Conservation (phyloP, 352 stramenopile species). For the Phytophthora fragariae region DNA sequence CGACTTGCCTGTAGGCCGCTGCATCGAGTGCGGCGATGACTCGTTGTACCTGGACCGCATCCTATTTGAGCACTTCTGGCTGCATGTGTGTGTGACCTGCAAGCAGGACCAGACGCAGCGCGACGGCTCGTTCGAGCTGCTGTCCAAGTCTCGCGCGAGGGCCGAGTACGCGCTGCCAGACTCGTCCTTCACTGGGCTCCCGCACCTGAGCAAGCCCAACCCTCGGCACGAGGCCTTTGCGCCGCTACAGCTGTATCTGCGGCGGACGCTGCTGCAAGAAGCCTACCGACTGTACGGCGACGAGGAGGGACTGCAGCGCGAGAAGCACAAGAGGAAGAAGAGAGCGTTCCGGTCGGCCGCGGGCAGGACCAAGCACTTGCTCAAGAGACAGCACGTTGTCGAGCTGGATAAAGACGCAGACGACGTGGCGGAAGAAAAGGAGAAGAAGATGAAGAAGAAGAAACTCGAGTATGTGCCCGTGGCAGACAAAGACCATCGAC, state of each 20-base stretch:
- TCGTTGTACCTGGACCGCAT: conserved; percentile 56
- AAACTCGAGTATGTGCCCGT: conserved; percentile 47
- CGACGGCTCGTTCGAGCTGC: conserved; percentile 64
- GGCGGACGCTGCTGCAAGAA: conserved; percentile 60
- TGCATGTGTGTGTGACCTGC: conserved; percentile 68
- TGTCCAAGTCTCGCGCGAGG: conserved; percentile 68
- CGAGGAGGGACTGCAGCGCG: conserved; percentile 47
- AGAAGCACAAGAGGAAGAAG: conserved; percentile 56
- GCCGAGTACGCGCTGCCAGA: conserved; percentile 68
- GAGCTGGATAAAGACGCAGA: conserved; percentile 15
- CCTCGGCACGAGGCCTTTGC: conserved; percentile 72
- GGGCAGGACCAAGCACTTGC: conserved; percentile 61
- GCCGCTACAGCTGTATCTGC: conserved; percentile 71
- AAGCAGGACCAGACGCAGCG: conserved; percentile 65
- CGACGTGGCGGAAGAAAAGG: conserved; percentile 1
- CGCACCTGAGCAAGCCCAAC: conserved; percentile 65
- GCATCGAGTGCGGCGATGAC: conserved; percentile 61
- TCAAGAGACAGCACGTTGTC: conserved; percentile 55
- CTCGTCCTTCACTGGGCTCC: conserved; percentile 60
- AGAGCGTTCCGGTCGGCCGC: conserved; percentile 60
- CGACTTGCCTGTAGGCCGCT: conserved; percentile 46
- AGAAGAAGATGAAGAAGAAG: conserved; percentile 12
- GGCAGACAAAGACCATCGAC: conserved; percentile 63
- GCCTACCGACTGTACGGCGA: conserved; percentile 59
- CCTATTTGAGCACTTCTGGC: conserved; percentile 58